A percentile compares a stretch with the other conserved stretches of the same genome.
These are phyloP conservation scores for Nakazawaea ishiwadae DNA, from an alignment of 805 yeast species.

Conservation along the genomic window DNA sequence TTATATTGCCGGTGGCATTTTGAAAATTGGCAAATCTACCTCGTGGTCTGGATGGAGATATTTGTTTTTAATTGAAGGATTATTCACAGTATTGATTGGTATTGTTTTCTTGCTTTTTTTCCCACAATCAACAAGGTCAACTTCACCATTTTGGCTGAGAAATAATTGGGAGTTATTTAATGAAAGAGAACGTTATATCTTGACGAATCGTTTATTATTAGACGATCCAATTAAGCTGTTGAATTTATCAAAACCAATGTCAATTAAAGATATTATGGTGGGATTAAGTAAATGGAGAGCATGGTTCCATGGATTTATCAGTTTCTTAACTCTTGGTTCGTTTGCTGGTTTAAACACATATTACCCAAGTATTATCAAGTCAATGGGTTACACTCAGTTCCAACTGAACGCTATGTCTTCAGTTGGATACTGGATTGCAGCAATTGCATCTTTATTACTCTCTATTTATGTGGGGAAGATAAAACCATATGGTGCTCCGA, in stretches of 20 bases:
- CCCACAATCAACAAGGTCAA: constrained; percentile 31
- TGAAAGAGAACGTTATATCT: constrained; percentile 50
- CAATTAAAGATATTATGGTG: not conserved
- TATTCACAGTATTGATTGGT: constrained; percentile 51
- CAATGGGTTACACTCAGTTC: constrained; percentile 14
- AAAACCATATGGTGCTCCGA: constrained; percentile 8
- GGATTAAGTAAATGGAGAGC: constrained; percentile 11
- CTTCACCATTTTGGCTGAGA: constrained; percentile 22
- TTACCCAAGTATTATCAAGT: constrained; percentile 13
- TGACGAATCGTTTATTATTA: constrained; percentile 53
- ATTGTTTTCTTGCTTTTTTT: constrained; percentile 25
- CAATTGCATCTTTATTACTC: not conserved
- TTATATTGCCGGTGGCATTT: constrained; percentile 41
- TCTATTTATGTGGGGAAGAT: constrained; percentile 4
- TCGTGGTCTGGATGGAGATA: constrained; percentile 59
- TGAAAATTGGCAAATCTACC: constrained; percentile 40
- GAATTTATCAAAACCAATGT: constrained; percentile 5
- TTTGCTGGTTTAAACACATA: constrained; percentile 13
- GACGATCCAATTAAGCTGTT: constrained; percentile 52
- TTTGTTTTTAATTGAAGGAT: constrained; percentile 62
- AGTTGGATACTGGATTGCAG: constrained; percentile 14
- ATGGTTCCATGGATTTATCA: constrained; percentile 9
- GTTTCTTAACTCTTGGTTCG: constrained; percentile 7
- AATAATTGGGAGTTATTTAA: constrained; percentile 37
- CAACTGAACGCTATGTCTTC: constrained; percentile 15